Evolutionary conservation across 805 yeast species (phyloP), one percentile per base, ranked within the genome.

Genomic region (Lachancea thermotolerans): DNA sequence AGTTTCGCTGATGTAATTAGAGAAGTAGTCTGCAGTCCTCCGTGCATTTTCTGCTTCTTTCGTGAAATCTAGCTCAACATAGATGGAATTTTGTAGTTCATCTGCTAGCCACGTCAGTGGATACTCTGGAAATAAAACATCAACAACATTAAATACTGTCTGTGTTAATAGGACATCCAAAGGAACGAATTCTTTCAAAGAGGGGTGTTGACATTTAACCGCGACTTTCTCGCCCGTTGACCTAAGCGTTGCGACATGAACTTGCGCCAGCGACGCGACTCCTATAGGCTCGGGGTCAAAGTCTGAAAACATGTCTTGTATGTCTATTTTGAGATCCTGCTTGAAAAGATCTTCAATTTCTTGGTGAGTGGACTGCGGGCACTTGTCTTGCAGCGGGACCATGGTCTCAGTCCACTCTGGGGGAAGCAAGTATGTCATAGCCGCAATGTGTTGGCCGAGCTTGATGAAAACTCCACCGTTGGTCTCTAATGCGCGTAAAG

Each of bases 21-120:
- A 42, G 61, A 93, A 93, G 60, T 85, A 81, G 37, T 73, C 71
- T 10, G 74, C 74, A 0, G 98, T 88, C n/a, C 67, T 70, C 25
- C 64, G 62, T 1, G 98, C 87, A 64, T 93, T 91, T 44, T 69
- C 66, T 1, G 96, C 96, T 62, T 93, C 99, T 53, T 82, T 81
- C 10, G 76, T 73, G 66, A 93, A 93, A 66, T 93, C 88, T 39
- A 93, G 71, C 64, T 93, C 99, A n/a, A 85, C 89, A 59, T 73
- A 89, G 43, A 93, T 89, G 1, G 96, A 86, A 30, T 72, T 73
- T 56, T 85, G 87, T 63, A 93, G 71, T 65, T 93, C 99, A 47
- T 93, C 96, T 11, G 95, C 87, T n/a, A 93, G 72, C 99, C 99
- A 93, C 3, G 82, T 78, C 53, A 95, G 66, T 0, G 98, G 95